A percentile compares a stretch with the other conserved stretches of the same genome.
Evolutionary conservation across 495 filamentous ascomycete genomes (phyloP).

Genomic region (Penicillium dipodomyicola): DNA sequence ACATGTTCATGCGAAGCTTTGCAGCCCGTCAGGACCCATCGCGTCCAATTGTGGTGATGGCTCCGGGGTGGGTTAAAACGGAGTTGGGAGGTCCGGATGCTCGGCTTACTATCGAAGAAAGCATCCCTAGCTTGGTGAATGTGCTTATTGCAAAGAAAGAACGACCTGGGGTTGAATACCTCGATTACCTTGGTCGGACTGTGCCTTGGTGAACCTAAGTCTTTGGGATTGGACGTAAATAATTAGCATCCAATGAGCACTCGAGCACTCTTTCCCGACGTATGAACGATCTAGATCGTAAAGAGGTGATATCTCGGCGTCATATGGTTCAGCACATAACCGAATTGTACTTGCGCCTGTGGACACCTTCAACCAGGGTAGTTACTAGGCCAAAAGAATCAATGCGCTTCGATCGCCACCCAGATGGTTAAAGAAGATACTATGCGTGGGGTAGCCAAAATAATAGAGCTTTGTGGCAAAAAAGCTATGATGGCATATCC

Average conservation of each 20-base stretch:
- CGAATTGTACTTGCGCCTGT: not conserved
- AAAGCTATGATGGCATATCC: not conserved
- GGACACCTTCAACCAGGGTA: not conserved
- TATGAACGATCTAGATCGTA: too few species aligned
- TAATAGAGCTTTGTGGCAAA: not conserved
- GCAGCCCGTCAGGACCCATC: conserved; percentile 1
- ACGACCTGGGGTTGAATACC: not conserved
- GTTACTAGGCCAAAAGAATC: not conserved
- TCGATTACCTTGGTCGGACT: not conserved
- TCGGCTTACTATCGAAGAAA: conserved; percentile 5
- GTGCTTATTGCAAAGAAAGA: not conserved
- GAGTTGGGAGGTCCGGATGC: conserved; percentile 1
- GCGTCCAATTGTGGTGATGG: not conserved
- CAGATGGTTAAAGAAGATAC: not conserved
- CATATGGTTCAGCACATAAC: not conserved
- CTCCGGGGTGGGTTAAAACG: conserved; percentile 1
- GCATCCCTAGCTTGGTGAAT: not conserved
- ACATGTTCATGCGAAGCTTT: conserved; percentile 6
- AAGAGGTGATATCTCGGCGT: too few species aligned
- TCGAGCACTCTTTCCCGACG: too few species aligned
- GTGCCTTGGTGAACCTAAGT: not conserved
- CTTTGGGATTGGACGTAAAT: too few species aligned
- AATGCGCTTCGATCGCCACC: not conserved
- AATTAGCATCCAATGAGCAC: too few species aligned
- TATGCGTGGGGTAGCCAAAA: not conserved